phyloP scores from a whole-genome alignment of 805 yeast species.

The Isabelozyma rhagii region DNA sequence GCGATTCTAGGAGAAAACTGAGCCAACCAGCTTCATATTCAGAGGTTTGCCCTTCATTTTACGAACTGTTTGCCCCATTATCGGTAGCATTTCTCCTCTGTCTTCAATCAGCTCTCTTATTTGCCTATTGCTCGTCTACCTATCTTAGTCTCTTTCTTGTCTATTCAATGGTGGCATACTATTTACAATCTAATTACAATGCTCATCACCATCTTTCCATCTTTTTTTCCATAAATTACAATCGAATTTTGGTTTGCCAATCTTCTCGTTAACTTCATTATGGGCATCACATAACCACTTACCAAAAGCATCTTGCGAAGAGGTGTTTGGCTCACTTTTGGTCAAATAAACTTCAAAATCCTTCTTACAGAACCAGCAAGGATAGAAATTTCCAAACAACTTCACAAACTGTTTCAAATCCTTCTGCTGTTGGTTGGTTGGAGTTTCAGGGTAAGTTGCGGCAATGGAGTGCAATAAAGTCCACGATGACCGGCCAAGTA shows the following conservation, averaged over 20 bases:
- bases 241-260: constrained; percentile 84
- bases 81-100: too few species aligned
- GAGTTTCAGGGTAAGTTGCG: constrained; percentile 77
- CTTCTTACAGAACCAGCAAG: constrained; percentile 90
- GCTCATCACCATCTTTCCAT: constrained; percentile 95
- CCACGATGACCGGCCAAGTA: constrained; percentile 87
- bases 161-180: not conserved
- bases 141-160: not conserved
- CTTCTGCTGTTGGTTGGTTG: constrained; percentile 57
- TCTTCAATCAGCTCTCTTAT: too few species aligned
- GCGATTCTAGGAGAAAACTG: too few species aligned
- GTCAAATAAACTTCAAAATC: constrained; percentile 69
- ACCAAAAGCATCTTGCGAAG: constrained; percentile 75
- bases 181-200: constrained; percentile 32
- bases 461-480: constrained; percentile 87
- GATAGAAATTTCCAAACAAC: constrained; percentile 77
- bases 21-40: too few species aligned
- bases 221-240: constrained; percentile 89
- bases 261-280: constrained; percentile 82
- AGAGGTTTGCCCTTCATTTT: too few species aligned
- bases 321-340: constrained; percentile 53
- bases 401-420: constrained; percentile 70
- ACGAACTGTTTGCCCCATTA: too few species aligned
- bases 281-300: constrained; percentile 94
- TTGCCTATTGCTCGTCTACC: too few species aligned